Conservation (phyloP, 2,329 filamentous ascomycete species). For the Sarocladiaceae sp. region DNA sequence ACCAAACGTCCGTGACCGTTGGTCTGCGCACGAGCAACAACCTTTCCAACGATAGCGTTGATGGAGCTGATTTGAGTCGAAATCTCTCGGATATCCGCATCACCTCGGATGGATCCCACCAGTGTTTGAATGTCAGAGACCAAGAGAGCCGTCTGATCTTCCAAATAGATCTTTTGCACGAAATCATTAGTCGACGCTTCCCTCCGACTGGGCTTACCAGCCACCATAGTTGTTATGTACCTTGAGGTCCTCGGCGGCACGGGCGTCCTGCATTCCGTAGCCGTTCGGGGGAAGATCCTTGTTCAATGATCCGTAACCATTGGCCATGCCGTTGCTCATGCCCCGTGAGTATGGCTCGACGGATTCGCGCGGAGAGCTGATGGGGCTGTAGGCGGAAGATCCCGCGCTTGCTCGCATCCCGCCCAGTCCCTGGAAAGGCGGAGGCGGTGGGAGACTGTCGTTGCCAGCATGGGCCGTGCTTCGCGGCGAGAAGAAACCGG, state of each 20-base stretch:
- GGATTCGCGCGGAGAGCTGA: constrained; percentile 64
- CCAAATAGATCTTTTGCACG: constrained; percentile 61
- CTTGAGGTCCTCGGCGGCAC: constrained; percentile 47
- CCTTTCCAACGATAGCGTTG: constrained; percentile 63
- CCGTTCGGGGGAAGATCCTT: constrained; percentile 34
- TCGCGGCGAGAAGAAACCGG: constrained; percentile 62
- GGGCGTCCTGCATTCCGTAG: constrained; percentile 31
- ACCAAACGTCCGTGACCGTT: constrained; percentile 49
- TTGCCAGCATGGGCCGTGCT: constrained; percentile 31
- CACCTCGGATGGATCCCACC: constrained; percentile 65
- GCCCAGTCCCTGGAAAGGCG: constrained; percentile 55
- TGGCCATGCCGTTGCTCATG: constrained; percentile 28
- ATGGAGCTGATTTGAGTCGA: constrained; percentile 68
- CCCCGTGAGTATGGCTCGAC: constrained; percentile 35
- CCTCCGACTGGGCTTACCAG: constrained; percentile 2
- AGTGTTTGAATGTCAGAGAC: constrained; percentile 80
- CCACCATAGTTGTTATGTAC: constrained; percentile 20
- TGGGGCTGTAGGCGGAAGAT: constrained; percentile 71
- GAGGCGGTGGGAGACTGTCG: constrained; percentile 43
- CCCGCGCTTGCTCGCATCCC: constrained; percentile 56
- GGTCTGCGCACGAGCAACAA: constrained; percentile 61
- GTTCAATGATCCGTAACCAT: constrained; percentile 30
- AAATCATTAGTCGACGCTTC: constrained; percentile 9
- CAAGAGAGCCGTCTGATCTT: constrained; percentile 75
- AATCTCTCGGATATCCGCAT: constrained; percentile 60